phyloP scores from a whole-genome alignment of 306 rosid genomes.

The Arachis stenosperma region DNA sequence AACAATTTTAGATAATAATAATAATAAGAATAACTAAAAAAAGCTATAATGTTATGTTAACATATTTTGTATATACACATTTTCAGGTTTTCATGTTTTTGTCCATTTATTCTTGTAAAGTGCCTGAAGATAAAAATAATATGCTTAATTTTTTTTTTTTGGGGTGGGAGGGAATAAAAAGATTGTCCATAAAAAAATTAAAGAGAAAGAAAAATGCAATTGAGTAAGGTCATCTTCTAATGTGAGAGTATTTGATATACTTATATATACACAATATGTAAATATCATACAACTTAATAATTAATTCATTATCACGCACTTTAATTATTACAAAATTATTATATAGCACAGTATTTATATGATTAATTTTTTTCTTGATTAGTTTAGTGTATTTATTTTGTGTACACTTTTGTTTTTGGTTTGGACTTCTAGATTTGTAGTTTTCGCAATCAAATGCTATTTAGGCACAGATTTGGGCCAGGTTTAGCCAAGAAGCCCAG shows the following conservation, averaged over 20 bases:
- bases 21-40: too few relatives aligned
- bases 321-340: background rate
- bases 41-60: too few relatives aligned
- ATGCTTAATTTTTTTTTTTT: too few relatives aligned
- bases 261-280: too few relatives aligned
- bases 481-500: background rate
- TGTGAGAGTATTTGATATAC: background rate
- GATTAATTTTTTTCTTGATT: background rate
- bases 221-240: background rate
- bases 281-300: too few relatives aligned
- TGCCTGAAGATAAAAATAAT: too few relatives aligned
- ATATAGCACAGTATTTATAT: background rate
- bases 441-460: background rate
- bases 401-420: background rate
- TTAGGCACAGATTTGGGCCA: background rate
- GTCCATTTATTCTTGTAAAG: too few relatives aligned
- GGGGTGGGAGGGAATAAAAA: too few relatives aligned
- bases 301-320: too few relatives aligned
- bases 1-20: background rate
- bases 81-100: too few relatives aligned
- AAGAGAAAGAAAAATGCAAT: background rate
- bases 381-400: background rate
- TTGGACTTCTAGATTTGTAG: background rate
- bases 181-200: too few relatives aligned
- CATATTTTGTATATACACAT: too few relatives aligned